Evolutionary conservation across 2,329 filamentous ascomycete species (phyloP).

Genomic region (Chaetothyriales sp.): DNA sequence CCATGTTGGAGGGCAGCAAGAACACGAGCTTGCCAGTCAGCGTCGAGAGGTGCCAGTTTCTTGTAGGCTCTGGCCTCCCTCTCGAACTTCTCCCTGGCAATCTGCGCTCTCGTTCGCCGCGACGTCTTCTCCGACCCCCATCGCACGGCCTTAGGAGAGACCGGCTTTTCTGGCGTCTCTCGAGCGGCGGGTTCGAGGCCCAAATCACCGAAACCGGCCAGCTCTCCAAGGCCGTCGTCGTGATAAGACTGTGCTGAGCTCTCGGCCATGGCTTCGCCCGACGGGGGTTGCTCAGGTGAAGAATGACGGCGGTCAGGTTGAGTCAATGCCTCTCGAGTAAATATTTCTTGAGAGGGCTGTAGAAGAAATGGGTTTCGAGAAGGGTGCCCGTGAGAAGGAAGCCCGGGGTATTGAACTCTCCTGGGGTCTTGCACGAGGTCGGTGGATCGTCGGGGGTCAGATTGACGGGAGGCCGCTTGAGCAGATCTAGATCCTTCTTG

Average conservation of each 20-base stretch:
- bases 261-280: too few species aligned
- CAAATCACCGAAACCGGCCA: not conserved
- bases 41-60: conserved; percentile 22
- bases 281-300: too few species aligned
- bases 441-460: too few species aligned
- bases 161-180: not conserved
- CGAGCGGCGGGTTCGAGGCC: not conserved
- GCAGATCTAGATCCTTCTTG: too few species aligned
- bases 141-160: not conserved
- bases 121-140: not conserved
- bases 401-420: too few species aligned
- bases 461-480: too few species aligned
- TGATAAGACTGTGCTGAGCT: not conserved
- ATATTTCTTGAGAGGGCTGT: too few species aligned
- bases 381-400: too few species aligned
- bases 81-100: not conserved
- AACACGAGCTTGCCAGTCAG: conserved; percentile 24
- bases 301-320: too few species aligned
- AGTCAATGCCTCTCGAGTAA: too few species aligned
- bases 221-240: not conserved
- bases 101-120: not conserved
- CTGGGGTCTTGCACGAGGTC: too few species aligned
- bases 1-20: conserved; percentile 17
- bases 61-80: not conserved
- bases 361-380: too few species aligned